phyloP scores from a whole-genome alignment of 2,329 filamentous ascomycete species.

The Colletotrichum orchidophilum region DNA sequence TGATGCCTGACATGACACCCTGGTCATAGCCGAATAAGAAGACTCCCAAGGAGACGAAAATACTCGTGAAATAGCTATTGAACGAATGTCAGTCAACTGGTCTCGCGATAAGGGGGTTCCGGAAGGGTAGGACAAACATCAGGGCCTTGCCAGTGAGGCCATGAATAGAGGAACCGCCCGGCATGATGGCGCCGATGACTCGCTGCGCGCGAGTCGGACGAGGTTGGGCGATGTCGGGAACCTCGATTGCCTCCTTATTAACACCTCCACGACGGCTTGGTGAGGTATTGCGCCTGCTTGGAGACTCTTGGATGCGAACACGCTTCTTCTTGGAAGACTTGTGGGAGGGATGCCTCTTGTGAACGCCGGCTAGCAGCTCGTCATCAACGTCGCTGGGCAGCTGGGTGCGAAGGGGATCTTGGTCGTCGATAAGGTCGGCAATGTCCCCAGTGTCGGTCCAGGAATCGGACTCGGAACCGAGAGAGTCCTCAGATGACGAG shows the following conservation, averaged over 20 bases:
- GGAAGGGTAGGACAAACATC: slow-evolving; percentile 66
- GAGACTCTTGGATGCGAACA: slow-evolving; percentile 72
- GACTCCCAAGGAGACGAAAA: slow-evolving; percentile 86
- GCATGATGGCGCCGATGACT: slow-evolving; percentile 85
- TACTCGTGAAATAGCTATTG: slow-evolving; percentile 89
- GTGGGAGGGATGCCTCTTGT: slow-evolving; percentile 54
- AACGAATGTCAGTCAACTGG: slow-evolving; percentile 33
- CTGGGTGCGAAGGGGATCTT: slow-evolving; percentile 81
- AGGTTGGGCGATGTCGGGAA: slow-evolving; percentile 74
- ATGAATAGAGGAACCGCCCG: slow-evolving; percentile 81
- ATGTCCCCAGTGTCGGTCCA: slow-evolving; percentile 97
- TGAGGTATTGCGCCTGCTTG: slow-evolving; percentile 48
- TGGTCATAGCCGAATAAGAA: slow-evolving; percentile 93
- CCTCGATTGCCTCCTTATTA: slow-evolving; percentile 82
- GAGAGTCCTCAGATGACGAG: slow-evolving; percentile 57
- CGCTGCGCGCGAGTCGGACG: slow-evolving; percentile 74
- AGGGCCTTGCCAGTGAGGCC: slow-evolving; percentile 96
- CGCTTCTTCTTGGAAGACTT: slow-evolving; percentile 62
- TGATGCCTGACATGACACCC: slow-evolving; percentile 84
- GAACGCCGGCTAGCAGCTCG: slow-evolving; percentile 63
- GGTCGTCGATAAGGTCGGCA: slow-evolving; percentile 85
- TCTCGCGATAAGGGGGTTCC: slow-evolving; percentile 1
- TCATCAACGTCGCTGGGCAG: slow-evolving; percentile 73
- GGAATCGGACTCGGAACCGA: slow-evolving; percentile 69
- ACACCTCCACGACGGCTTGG: slow-evolving; percentile 53